These are phyloP conservation scores for Endocarpon pusillum DNA, from an alignment of 495 filamentous ascomycete genomes.

Conservation along the genomic window DNA sequence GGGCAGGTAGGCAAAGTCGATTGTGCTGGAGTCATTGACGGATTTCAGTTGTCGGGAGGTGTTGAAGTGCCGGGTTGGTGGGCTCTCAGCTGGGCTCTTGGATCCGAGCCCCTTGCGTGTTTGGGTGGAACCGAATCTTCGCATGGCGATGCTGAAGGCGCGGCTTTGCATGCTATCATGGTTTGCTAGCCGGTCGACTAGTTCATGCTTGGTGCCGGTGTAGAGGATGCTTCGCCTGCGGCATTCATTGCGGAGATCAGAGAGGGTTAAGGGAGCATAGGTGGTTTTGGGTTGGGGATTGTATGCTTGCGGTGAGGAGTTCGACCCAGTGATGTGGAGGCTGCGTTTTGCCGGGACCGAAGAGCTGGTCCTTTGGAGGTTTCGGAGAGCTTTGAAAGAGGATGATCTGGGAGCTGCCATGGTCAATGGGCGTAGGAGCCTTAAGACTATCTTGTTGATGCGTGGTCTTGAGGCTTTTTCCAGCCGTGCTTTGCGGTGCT, in stretches of 20 bases:
- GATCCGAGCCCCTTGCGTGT: too few species aligned
- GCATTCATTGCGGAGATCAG: conserved; percentile 27
- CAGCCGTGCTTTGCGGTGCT: background rate
- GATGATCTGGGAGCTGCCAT: conserved; percentile 34
- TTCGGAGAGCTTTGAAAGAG: conserved; percentile 32
- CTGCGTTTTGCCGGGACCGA: conserved; percentile 24
- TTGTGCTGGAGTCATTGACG: conserved; percentile 39
- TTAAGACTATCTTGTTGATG: background rate
- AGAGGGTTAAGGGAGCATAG: conserved; percentile 18
- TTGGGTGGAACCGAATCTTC: conserved; percentile 29
- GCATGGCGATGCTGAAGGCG: conserved; percentile 36
- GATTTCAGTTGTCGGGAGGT: conserved; percentile 36
- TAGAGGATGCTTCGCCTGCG: conserved; percentile 18
- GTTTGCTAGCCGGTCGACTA: conserved; percentile 34
- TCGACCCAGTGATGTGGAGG: conserved; percentile 38
- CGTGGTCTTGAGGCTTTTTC: background rate
- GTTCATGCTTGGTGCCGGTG: conserved; percentile 22
- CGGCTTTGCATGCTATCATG: conserved; percentile 34
- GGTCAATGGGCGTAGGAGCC: conserved; percentile 6
- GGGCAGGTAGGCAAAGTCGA: conserved; percentile 49
- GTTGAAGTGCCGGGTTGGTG: conserved; percentile 37
- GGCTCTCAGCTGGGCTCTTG: too few species aligned
- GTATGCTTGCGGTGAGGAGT: conserved; percentile 22
- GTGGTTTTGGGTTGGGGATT: conserved; percentile 19
- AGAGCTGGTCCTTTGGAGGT: conserved; percentile 20